phyloP scores from a whole-genome alignment of 768 basidiomycete species.

The Filobasidium wieringae region DNA sequence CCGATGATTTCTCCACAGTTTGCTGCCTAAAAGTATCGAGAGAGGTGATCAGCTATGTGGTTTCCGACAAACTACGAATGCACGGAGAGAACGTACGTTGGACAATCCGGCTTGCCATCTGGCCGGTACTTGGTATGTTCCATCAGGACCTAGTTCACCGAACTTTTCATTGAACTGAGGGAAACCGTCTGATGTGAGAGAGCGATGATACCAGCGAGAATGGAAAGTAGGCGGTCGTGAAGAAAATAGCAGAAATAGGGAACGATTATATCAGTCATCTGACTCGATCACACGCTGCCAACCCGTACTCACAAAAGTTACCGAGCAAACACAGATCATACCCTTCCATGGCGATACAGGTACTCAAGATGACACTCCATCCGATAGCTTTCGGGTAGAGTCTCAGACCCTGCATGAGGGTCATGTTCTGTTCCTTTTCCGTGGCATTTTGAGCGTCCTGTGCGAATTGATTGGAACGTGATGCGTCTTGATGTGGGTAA shows the following conservation, averaged over 20 bases:
- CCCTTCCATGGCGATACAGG: constrained; percentile 35
- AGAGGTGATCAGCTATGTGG: not conserved
- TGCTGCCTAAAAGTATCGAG: constrained; percentile 30
- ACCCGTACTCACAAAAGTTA: constrained; percentile 8
- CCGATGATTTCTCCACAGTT: constrained; percentile 39
- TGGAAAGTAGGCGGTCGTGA: not conserved
- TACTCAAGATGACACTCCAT: constrained; percentile 33
- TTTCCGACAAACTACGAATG: not conserved
- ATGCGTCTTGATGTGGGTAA: not conserved
- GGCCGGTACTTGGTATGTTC: constrained; percentile 37
- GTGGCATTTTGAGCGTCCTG: constrained; percentile 13
- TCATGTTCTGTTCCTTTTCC: constrained; percentile 12
- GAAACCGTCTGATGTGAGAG: constrained; percentile 20
- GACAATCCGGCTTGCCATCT: constrained; percentile 40
- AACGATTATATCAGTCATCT: not conserved
- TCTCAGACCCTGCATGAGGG: constrained; percentile 26
- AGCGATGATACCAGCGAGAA: not conserved
- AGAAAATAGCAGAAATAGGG: not conserved
- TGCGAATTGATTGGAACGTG: constrained; percentile 1
- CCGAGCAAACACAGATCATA: constrained; percentile 20
- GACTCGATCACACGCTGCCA: not conserved
- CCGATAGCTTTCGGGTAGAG: constrained; percentile 38
- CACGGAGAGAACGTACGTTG: constrained; percentile 19
- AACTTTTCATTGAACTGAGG: constrained; percentile 32
- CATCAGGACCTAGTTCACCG: constrained; percentile 25